A percentile compares a stretch with the other conserved stretches of the same genome.
phyloP scores from a whole-genome alignment of 257 asterid species.

The Nicotiana obtusifolia region DNA sequence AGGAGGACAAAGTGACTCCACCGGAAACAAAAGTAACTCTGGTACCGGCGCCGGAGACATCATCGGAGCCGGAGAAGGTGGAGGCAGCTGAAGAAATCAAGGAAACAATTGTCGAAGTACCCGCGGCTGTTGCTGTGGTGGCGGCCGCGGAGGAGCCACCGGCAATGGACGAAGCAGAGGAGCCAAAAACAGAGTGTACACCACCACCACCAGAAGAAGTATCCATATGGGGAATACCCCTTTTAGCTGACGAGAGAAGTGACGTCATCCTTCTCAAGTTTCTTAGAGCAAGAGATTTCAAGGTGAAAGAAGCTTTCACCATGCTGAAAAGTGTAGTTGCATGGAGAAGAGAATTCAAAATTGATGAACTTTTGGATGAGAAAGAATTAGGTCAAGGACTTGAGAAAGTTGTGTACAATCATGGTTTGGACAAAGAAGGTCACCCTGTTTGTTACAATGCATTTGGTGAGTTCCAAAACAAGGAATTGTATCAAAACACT shows the following conservation, averaged over 20 bases:
- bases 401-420: slow-evolving; percentile 70
- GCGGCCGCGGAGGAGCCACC: slow-evolving; percentile 25
- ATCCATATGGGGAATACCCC: slow-evolving; percentile 76
- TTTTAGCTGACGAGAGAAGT: slow-evolving; percentile 63
- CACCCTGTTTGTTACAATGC: slow-evolving; percentile 87
- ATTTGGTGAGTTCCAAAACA: slow-evolving; percentile 82
- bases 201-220: slow-evolving; percentile 61
- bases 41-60: neutral
- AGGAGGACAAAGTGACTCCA: slow-evolving; percentile 24
- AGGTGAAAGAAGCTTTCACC: slow-evolving; percentile 77
- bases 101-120: slow-evolving; percentile 79
- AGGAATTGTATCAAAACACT: slow-evolving; percentile 73
- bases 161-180: slow-evolving; percentile 23
- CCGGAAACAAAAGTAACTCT: slow-evolving; percentile 17
- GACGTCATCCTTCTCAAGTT: slow-evolving; percentile 84
- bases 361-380: slow-evolving; percentile 58
- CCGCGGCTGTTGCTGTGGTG: slow-evolving; percentile 40
- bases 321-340: slow-evolving; percentile 83
- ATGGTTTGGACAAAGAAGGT: slow-evolving; percentile 80
- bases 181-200: slow-evolving; percentile 18
- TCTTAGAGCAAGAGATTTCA: slow-evolving; percentile 83
- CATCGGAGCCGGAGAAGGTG: slow-evolving; percentile 32
- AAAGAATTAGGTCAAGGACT: slow-evolving; percentile 52
- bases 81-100: slow-evolving; percentile 65
- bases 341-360: slow-evolving; percentile 77